A percentile compares a stretch with the other conserved stretches of the same genome.
phyloP scores from a whole-genome alignment of 2,329 filamentous ascomycete genomes.

The Paramyrothecium sp. region DNA sequence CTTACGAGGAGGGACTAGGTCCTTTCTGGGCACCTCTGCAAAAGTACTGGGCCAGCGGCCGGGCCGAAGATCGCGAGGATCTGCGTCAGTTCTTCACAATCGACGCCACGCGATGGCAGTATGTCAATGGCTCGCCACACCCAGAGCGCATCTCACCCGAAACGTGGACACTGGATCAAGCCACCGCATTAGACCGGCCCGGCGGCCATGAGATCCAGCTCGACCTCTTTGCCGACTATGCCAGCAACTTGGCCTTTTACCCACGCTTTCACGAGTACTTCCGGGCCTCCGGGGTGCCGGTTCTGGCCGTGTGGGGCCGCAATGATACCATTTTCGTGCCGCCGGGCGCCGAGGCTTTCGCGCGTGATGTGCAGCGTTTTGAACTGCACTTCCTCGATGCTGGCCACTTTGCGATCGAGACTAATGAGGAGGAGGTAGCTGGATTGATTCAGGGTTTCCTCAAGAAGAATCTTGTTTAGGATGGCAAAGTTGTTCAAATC shows the following conservation, averaged over 20 bases:
- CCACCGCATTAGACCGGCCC: conserved; percentile 43
- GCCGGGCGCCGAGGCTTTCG: conserved; percentile 52
- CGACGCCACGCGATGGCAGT: conserved; percentile 42
- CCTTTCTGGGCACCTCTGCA: conserved; percentile 48
- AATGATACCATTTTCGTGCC: conserved; percentile 51
- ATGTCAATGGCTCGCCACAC: conserved; percentile 35
- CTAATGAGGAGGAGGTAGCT: conserved; percentile 26
- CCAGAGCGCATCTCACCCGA: conserved; percentile 38
- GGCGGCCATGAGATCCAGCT: conserved; percentile 53
- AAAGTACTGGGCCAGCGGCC: conserved; percentile 40
- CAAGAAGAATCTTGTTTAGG: conserved; percentile 3
- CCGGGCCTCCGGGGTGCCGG: conserved; percentile 44
- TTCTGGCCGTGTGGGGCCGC: conserved; percentile 59
- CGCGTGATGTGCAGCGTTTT: conserved; percentile 44
- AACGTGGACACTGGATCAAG: conserved; percentile 47
- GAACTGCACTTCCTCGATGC: conserved; percentile 51
- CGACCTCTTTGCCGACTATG: conserved; percentile 57
- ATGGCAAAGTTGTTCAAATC: neutral
- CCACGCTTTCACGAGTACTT: conserved; percentile 56
- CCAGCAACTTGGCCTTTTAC: conserved; percentile 52
- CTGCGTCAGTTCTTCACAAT: conserved; percentile 32
- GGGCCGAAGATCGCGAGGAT: conserved; percentile 30
- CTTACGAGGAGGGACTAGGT: conserved; percentile 55
- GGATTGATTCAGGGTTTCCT: conserved; percentile 8
- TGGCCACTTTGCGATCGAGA: conserved; percentile 53